Percentiles rank a stretch among this genome's conserved stretches.
These are phyloP conservation scores for Apiospora arundinis DNA, from an alignment of 2,329 filamentous ascomycete genomes.

Conservation along the genomic window DNA sequence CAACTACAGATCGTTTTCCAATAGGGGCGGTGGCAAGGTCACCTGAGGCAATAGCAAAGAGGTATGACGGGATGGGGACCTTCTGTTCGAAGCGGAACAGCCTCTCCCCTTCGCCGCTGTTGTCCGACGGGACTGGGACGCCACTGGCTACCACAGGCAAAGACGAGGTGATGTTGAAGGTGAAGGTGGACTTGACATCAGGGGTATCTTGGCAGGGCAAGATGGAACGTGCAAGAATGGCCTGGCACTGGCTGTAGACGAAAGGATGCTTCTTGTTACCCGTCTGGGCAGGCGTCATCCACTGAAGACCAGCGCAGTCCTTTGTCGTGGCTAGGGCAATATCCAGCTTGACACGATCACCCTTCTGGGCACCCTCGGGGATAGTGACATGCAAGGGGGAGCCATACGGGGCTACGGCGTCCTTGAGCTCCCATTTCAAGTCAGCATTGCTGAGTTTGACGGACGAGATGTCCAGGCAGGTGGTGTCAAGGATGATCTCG, in stretches of 20 bases:
- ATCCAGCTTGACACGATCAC: conserved; percentile 59
- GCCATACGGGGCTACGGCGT: conserved; percentile 76
- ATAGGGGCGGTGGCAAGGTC: conserved; percentile 88
- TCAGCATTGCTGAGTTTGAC: conserved; percentile 73
- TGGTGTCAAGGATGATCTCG: conserved; percentile 89
- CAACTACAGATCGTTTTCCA: conserved; percentile 83
- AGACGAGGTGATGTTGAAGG: conserved; percentile 85
- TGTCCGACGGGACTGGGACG: conserved; percentile 59
- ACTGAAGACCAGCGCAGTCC: conserved; percentile 90
- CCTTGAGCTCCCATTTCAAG: conserved; percentile 72
- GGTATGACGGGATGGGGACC: conserved; percentile 91
- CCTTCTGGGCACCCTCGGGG: conserved; percentile 59
- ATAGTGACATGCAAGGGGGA: conserved; percentile 72
- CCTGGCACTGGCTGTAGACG: conserved; percentile 98
- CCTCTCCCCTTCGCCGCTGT: conserved; percentile 58
- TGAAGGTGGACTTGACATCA: conserved; percentile 94
- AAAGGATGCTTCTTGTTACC: conserved; percentile 96
- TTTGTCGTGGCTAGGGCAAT: conserved; percentile 83
- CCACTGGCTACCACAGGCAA: conserved; percentile 93
- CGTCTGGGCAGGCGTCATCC: conserved; percentile 92
- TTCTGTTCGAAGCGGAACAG: conserved; percentile 88
- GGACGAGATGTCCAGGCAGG: conserved; percentile 74
- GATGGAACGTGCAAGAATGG: conserved; percentile 90
- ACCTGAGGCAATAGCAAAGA: conserved; percentile 89
- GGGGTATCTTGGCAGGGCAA: conserved; percentile 98